Evolutionary conservation across 306 rosid genomes (phyloP).

Genomic region (Prunus fruticosa): DNA sequence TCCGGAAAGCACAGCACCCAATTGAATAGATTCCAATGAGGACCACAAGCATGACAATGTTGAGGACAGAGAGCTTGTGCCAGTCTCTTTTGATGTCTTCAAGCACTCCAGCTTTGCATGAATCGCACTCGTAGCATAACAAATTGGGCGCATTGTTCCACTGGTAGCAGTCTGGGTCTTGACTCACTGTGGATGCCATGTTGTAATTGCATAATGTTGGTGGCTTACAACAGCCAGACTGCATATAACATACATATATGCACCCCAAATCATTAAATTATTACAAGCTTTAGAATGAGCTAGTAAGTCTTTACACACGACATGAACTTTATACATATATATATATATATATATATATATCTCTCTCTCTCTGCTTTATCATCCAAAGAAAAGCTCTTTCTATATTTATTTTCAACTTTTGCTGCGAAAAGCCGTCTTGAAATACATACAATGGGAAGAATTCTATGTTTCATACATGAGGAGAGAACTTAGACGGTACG

Average conservation of each 20-base stretch:
- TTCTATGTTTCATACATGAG: too few species aligned
- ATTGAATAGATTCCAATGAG: conserved; percentile 76
- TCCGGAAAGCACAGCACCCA: conserved; percentile 91
- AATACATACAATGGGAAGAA: neutral
- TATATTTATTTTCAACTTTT: neutral
- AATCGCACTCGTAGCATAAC: conserved; percentile 87
- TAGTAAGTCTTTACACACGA: neutral
- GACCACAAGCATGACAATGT: conserved; percentile 52
- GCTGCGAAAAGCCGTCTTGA: neutral
- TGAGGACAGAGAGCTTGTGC: conserved; percentile 85
- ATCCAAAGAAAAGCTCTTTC: neutral
- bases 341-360: too few species aligned
- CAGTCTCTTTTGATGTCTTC: conserved; percentile 70
- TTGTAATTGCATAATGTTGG: conserved; percentile 74
- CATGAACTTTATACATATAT: too few species aligned
- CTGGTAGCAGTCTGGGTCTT: conserved; percentile 78
- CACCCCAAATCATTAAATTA: neutral
- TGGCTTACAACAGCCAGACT: conserved; percentile 97
- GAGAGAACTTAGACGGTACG: too few species aligned
- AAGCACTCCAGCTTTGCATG: conserved; percentile 91
- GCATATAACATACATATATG: neutral
- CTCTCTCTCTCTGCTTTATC: neutral
- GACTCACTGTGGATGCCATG: conserved; percentile 31
- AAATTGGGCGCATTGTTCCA: conserved; percentile 75
- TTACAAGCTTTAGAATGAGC: neutral